phyloP scores from a whole-genome alignment of 805 yeast genomes.

The Candida coquimbonensis region DNA sequence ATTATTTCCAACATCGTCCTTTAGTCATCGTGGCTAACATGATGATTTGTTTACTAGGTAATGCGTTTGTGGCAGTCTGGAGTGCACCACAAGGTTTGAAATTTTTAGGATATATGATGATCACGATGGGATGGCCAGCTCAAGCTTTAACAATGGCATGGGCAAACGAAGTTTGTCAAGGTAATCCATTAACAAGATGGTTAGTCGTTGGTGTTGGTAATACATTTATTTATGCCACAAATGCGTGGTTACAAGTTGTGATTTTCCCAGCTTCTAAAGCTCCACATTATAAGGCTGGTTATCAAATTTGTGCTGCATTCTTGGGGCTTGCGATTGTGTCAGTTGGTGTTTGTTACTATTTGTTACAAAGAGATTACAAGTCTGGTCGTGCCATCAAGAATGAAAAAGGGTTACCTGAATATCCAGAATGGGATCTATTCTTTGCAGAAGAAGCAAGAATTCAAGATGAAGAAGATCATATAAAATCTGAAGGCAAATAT shows the following conservation, averaged over 20 bases:
- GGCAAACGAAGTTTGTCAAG: constrained; percentile 24
- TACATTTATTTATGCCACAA: constrained; percentile 25
- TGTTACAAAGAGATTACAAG: constrained; percentile 34
- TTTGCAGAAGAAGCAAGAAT: constrained; percentile 5
- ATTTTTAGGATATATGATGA: constrained; percentile 12
- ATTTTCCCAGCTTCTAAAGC: constrained; percentile 29
- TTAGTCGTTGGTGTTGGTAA: constrained; percentile 27
- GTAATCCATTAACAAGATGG: constrained; percentile 21
- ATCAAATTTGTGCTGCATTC: constrained; percentile 23
- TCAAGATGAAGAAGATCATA: background rate
- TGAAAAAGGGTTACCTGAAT: constrained; percentile 10
- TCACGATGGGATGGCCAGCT: constrained; percentile 21
- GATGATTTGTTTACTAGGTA: constrained; percentile 16
- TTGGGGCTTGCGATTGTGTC: constrained; percentile 7
- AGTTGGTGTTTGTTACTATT: constrained; percentile 14
- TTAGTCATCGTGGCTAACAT: constrained; percentile 21
- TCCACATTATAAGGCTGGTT: constrained; percentile 28
- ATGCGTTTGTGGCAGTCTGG: constrained; percentile 22
- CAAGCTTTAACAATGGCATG: constrained; percentile 22
- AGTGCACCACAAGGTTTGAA: constrained; percentile 13
- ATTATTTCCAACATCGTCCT: constrained; percentile 24
- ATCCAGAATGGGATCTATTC: constrained; percentile 11
- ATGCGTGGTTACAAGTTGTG: constrained; percentile 29
- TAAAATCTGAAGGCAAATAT: background rate
- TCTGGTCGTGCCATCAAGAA: constrained; percentile 12